phyloP scores from a whole-genome alignment of 768 basidiomycete genomes.

The Lactifluus rugatus region DNA sequence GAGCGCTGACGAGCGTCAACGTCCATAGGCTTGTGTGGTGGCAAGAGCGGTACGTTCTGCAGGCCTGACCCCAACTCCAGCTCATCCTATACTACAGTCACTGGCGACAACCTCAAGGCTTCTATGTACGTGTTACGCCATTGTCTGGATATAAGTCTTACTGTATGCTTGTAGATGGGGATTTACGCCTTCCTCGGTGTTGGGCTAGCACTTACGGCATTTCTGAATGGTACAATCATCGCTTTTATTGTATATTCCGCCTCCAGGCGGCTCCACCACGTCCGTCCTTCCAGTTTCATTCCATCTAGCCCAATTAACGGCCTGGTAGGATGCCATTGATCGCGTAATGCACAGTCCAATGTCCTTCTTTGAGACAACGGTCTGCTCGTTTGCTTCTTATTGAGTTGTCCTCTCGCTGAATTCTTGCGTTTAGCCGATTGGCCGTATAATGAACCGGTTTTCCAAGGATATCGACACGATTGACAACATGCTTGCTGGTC shows the following conservation, averaged over 20 bases:
- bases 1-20: background rate
- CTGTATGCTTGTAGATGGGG: slow-evolving; percentile 49
- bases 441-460: slow-evolving; percentile 86
- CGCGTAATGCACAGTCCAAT: slow-evolving; percentile 79
- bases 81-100: slow-evolving; percentile 29
- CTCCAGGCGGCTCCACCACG: slow-evolving; percentile 57
- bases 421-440: slow-evolving; percentile 46
- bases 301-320: background rate
- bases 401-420: slow-evolving; percentile 13
- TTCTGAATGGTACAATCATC: slow-evolving; percentile 55
- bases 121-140: slow-evolving; percentile 50
- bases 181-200: slow-evolving; percentile 70
- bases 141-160: background rate
- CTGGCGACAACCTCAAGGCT: slow-evolving; percentile 50
- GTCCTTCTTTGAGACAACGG: slow-evolving; percentile 84
- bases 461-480: slow-evolving; percentile 81
- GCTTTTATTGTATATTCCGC: slow-evolving; percentile 70
- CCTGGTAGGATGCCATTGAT: slow-evolving; percentile 43
- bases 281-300: slow-evolving; percentile 21
- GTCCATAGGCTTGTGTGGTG: slow-evolving; percentile 67
- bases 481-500: slow-evolving; percentile 60
- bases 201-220: slow-evolving; percentile 55
- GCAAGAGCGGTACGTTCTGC: slow-evolving; percentile 47
- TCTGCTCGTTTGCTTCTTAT: slow-evolving; percentile 23
- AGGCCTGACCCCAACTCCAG: background rate